Evolutionary conservation across 768 basidiomycete species (phyloP).

Genomic region (Russula vinacea): DNA sequence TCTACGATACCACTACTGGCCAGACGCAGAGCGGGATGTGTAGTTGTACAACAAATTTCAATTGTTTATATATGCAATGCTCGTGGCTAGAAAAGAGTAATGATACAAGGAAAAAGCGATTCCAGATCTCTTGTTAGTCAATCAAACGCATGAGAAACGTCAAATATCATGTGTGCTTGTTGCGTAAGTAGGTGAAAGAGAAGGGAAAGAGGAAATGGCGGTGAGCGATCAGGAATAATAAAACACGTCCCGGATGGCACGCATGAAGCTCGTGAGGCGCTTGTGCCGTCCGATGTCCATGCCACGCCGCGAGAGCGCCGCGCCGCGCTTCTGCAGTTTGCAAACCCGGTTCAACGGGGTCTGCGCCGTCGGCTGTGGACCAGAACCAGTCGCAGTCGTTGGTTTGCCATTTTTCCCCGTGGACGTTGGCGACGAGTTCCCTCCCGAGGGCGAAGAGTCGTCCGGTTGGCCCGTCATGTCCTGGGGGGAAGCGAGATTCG

Average conservation of each 20-base stretch:
- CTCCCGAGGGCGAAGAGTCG: neutral
- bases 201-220: neutral
- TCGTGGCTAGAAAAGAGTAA: neutral
- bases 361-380: neutral
- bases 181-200: neutral
- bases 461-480: neutral
- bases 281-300: neutral
- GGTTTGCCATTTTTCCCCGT: neutral
- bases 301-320: constrained; percentile 4
- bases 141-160: neutral
- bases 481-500: constrained; percentile 26
- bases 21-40: neutral
- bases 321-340: constrained; percentile 7
- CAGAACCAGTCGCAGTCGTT: constrained; percentile 8
- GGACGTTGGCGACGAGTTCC: neutral
- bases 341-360: neutral
- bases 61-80: neutral
- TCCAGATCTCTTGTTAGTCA: neutral
- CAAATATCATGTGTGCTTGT: neutral
- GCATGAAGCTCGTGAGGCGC: constrained; percentile 9
- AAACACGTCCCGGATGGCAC: constrained; percentile 9
- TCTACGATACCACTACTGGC: neutral
- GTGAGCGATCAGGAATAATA: neutral
- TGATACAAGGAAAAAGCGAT: constrained; percentile 10
- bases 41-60: neutral